These are phyloP conservation scores for Takakia lepidozioides DNA, from an alignment of 225 moss, liverwort and hornwort genomes.

Conservation along the genomic window DNA sequence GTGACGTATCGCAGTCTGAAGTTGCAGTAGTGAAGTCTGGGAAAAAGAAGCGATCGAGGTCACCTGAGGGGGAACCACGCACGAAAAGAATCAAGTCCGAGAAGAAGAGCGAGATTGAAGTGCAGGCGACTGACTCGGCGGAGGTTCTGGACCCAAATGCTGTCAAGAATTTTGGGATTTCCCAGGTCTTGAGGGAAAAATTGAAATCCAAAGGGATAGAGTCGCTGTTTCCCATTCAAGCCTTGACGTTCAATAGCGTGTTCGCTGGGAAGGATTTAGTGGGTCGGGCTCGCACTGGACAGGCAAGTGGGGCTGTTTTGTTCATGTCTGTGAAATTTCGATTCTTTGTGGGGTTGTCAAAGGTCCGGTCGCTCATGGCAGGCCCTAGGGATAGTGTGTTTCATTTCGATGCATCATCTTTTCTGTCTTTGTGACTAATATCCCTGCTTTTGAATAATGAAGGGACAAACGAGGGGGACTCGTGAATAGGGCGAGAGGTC, in stretches of 20 bases:
- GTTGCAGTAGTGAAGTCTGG: constrained; percentile 13
- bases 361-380: too few species aligned
- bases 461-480: too few species aligned
- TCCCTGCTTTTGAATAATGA: too few species aligned
- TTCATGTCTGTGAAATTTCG: too few species aligned
- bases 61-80: constrained; percentile 19
- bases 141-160: constrained; percentile 36
- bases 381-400: too few species aligned
- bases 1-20: constrained; percentile 3
- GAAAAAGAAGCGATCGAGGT: constrained; percentile 39
- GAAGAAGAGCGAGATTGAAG: constrained; percentile 45
- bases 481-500: too few species aligned
- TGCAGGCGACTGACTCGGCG: constrained; percentile 7
- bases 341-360: too few species aligned
- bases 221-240: constrained; percentile 81
- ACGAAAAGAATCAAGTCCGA: constrained; percentile 52
- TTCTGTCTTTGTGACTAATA: too few species aligned
- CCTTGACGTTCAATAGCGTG: constrained; percentile 67
- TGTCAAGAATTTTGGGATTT: constrained; percentile 77
- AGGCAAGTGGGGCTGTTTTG: constrained; percentile 23
- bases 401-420: too few species aligned
- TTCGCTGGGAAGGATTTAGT: constrained; percentile 86
- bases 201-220: constrained; percentile 85
- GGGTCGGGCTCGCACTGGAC: constrained; percentile 91
- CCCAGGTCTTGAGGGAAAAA: constrained; percentile 50